Percentiles rank a stretch among this genome's conserved stretches.
These are phyloP conservation scores for Clarireedia sp. DNA, from an alignment of 2,329 filamentous ascomycete genomes.

Conservation along the genomic window DNA sequence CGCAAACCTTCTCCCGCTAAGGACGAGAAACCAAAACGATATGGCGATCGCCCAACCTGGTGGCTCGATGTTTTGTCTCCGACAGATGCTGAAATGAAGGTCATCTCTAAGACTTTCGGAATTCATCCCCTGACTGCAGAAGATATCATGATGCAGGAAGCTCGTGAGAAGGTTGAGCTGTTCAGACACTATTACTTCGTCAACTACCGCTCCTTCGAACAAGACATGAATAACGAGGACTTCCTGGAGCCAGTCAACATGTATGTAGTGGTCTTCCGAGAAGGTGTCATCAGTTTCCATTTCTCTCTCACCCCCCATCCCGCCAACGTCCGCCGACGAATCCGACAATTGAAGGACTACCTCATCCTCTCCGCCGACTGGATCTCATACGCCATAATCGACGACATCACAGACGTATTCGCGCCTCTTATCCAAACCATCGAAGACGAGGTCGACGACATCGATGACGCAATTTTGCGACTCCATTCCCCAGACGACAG, in stretches of 20 bases:
- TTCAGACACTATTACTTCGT: conserved; percentile 98
- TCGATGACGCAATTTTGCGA: conserved; percentile 82
- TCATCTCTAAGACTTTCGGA: conserved; percentile 83
- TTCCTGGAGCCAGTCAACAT: conserved; percentile 95
- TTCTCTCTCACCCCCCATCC: conserved; percentile 94
- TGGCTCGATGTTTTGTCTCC: conserved; percentile 92
- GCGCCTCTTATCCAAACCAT: conserved; percentile 86
- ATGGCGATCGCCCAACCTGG: conserved; percentile 84
- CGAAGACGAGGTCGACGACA: conserved; percentile 93
- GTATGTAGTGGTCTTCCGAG: conserved; percentile 93
- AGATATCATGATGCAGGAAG: conserved; percentile 95
- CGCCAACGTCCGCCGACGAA: conserved; percentile 87
- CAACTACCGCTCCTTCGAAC: conserved; percentile 96
- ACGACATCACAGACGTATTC: conserved; percentile 97
- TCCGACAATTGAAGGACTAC: conserved; percentile 90
- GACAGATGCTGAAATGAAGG: conserved; percentile 92
- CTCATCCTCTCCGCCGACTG: conserved; percentile 89
- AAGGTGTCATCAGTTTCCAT: conserved; percentile 93
- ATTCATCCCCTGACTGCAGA: conserved; percentile 94
- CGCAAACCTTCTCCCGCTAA: conserved; percentile 7
- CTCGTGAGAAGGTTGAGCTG: conserved; percentile 93
- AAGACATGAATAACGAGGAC: conserved; percentile 80
- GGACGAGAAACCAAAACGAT: conserved; percentile 41
- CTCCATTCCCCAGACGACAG: conserved; percentile 57
- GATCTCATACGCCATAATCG: conserved; percentile 97